Conservation (phyloP, 2,329 filamentous ascomycete species). For the Aspergillus fischeri region DNA sequence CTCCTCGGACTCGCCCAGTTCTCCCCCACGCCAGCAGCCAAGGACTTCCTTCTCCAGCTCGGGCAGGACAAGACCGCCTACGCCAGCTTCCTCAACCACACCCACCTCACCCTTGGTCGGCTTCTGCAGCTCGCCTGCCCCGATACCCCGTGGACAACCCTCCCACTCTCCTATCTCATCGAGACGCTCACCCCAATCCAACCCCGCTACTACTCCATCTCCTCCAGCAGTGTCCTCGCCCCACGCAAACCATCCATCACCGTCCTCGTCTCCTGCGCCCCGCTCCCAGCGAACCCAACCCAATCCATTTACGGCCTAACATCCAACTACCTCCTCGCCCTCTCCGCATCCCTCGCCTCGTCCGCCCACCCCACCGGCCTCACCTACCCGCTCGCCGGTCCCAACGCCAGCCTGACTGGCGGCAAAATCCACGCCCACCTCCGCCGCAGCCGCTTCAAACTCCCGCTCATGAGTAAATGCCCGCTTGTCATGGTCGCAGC, state of each 20-base stretch:
- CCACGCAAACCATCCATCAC: slow-evolving; percentile 64
- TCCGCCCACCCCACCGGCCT: slow-evolving; percentile 72
- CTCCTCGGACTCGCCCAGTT: slow-evolving; percentile 77
- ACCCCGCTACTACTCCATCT: slow-evolving; percentile 94
- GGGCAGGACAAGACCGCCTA: slow-evolving; percentile 85
- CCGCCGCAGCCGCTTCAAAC: slow-evolving; percentile 93
- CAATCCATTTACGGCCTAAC: slow-evolving; percentile 81
- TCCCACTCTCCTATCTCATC: slow-evolving; percentile 84
- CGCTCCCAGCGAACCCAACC: slow-evolving; percentile 63
- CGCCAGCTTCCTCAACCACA: slow-evolving; percentile 67
- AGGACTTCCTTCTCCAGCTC: slow-evolving; percentile 75
- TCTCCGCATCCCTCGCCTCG: slow-evolving; percentile 54
- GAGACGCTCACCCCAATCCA: slow-evolving; percentile 85
- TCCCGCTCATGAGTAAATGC: slow-evolving; percentile 51
- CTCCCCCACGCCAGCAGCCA: slow-evolving; percentile 70
- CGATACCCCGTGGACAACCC: slow-evolving; percentile 67
- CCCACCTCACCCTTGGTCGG: slow-evolving; percentile 62
- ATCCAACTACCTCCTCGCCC: slow-evolving; percentile 84
- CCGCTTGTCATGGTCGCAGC: slow-evolving; percentile 53
- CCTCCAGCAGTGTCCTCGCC: slow-evolving; percentile 54
- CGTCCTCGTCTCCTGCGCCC: slow-evolving; percentile 76
- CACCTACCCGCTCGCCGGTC: slow-evolving; percentile 76
- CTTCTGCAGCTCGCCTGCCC: slow-evolving; percentile 56
- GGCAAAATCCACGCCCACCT: slow-evolving; percentile 87
- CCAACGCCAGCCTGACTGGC: slow-evolving; percentile 86